phyloP scores from a whole-genome alignment of 805 yeast genomes.

The Metschnikowia arizonensis region DNA sequence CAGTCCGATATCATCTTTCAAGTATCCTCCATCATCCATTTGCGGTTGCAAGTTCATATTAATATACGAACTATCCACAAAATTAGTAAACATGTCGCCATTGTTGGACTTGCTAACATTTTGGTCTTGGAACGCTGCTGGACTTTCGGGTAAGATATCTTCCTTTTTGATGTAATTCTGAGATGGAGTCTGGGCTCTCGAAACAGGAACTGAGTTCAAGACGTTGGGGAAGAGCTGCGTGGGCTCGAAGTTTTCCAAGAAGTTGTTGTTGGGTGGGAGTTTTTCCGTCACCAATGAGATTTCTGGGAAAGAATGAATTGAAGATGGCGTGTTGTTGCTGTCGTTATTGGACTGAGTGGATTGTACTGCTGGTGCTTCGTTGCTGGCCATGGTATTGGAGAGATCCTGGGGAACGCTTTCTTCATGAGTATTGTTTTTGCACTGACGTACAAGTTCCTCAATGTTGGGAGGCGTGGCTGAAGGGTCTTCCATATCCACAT shows the following conservation, averaged over 20 bases:
- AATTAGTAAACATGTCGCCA: conserved; percentile 28
- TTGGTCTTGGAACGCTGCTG: conserved; percentile 5
- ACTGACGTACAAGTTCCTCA: conserved; percentile 33
- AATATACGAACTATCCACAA: conserved; percentile 38
- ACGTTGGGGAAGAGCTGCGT: conserved; percentile 50
- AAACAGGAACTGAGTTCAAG: conserved; percentile 33
- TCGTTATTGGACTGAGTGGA: conserved; percentile 15
- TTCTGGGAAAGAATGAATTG: conserved; percentile 43
- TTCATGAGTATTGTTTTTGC: conserved; percentile 20
- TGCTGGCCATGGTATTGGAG: not conserved
- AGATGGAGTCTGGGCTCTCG: conserved; percentile 35
- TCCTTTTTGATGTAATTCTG: conserved; percentile 6
- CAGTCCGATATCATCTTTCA: conserved; percentile 18
- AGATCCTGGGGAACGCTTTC: not conserved
- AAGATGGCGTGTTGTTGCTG: conserved; percentile 30
- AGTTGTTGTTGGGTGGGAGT: conserved; percentile 43
- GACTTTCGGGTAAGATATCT: conserved; percentile 6
- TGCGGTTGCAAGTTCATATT: conserved; percentile 39
- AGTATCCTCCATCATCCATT: conserved; percentile 15
- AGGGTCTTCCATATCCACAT: not conserved
- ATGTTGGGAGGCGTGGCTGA: conserved; percentile 20
- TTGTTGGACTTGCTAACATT: conserved; percentile 9
- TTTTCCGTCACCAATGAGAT: conserved; percentile 54
- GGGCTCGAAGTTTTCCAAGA: conserved; percentile 53
- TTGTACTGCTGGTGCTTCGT: not conserved